Conservation (phyloP, 1,284 basidiomycete genomes). For the Marasmius tenuissimus region DNA sequence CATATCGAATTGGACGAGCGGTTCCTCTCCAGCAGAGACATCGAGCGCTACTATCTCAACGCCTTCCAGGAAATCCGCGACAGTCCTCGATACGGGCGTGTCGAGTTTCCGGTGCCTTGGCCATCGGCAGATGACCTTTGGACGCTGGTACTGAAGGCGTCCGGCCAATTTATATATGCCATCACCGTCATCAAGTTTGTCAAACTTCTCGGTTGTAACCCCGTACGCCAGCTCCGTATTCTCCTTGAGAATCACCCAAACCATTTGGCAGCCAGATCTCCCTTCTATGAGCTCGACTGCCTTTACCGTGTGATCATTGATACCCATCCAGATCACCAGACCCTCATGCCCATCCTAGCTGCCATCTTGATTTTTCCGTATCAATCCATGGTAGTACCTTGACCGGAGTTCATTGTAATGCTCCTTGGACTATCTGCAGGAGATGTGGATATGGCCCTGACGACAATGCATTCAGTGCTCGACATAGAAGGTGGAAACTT, state of each 20-base stretch:
- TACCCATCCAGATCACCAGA: too few relatives aligned
- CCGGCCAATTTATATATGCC: conserved; percentile 26
- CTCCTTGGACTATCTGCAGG: too few relatives aligned
- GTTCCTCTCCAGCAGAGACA: not conserved
- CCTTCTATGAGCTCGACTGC: too few relatives aligned
- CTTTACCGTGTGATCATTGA: too few relatives aligned
- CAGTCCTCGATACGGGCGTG: not conserved
- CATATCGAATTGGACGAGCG: not conserved
- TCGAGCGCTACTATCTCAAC: not conserved
- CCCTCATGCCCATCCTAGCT: too few relatives aligned
- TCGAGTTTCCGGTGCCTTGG: conserved; percentile 12
- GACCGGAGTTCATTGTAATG: too few relatives aligned
- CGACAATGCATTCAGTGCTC: too few relatives aligned
- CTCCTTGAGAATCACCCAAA: conserved; percentile 6
- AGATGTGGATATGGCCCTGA: too few relatives aligned
- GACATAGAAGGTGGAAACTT: too few relatives aligned
- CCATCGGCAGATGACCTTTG: conserved; percentile 17
- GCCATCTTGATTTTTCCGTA: too few relatives aligned
- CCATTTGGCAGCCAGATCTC: too few relatives aligned
- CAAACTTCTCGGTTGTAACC: conserved; percentile 18
- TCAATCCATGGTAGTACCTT: too few relatives aligned
- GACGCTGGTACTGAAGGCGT: conserved; percentile 20
- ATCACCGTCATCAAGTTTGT: conserved; percentile 26
- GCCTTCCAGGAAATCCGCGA: not conserved
- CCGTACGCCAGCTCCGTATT: conserved; percentile 21